phyloP scores from a whole-genome alignment of 2,329 filamentous ascomycete genomes.

The Rasamsonia emersonii region DNA sequence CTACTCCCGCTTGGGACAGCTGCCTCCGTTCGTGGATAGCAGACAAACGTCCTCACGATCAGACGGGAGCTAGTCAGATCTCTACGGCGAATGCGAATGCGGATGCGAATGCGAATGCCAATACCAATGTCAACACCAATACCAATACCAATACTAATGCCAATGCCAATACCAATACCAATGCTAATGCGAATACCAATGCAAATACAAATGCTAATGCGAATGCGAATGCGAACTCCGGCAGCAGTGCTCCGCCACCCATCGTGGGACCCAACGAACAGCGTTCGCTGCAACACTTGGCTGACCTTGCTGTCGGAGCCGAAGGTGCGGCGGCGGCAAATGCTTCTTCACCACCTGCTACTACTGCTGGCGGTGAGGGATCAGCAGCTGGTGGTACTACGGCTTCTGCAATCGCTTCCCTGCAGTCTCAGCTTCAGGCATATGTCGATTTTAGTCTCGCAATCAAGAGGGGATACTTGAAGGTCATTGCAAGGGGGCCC shows the following conservation, averaged over 20 bases:
- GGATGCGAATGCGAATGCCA: too few species aligned
- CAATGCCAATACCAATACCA: constrained; percentile 2
- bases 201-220: constrained; percentile 8
- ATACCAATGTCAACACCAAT: constrained; percentile 13
- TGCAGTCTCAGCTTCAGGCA: constrained; percentile 17
- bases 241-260: constrained; percentile 17
- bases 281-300: constrained; percentile 36
- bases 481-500: too few species aligned
- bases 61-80: constrained; percentile 25
- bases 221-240: background rate
- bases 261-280: constrained; percentile 35
- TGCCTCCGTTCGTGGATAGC: constrained; percentile 31
- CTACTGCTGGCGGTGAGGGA: constrained; percentile 16
- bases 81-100: too few species aligned
- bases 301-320: constrained; percentile 35
- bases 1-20: constrained; percentile 31
- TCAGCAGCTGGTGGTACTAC: constrained; percentile 18
- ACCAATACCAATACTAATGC: constrained; percentile 1
- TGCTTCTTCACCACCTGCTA: constrained; percentile 20
- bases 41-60: constrained; percentile 25
- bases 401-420: constrained; percentile 4
- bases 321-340: constrained; percentile 27
- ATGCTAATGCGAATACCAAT: constrained; percentile 2
- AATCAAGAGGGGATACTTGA: constrained; percentile 34
- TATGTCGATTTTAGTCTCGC: constrained; percentile 34